Evolutionary conservation across 2,329 filamentous ascomycete genomes (phyloP), one percentile per base, ranked within the genome.

Genomic region (Colletotrichum lindemuthianum): DNA sequence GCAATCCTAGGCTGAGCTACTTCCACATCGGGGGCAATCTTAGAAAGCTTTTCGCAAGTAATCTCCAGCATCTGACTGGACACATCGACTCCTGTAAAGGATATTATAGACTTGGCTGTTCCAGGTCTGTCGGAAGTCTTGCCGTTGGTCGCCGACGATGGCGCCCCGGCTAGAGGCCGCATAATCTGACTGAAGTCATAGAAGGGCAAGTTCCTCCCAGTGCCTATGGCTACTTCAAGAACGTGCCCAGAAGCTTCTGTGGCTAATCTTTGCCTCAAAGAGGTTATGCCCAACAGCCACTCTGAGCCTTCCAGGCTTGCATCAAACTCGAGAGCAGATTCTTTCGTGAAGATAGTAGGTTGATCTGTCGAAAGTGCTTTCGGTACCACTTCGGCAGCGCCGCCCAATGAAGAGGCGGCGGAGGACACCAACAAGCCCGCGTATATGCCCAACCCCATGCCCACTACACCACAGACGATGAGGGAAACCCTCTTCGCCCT

Each of bases 11-110:
- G 60, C 76, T 48, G 13, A 10, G 52, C n/a, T 15, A 72, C 74
- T 7, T 70, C 58, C 50, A 81, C 74, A 4, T 78, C 76, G 0
- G 83, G 76, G 49, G 83, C 73, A 36, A 74, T 65, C 59, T 79
- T 72, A 45, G 79, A 76, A 36, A 89, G 79, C 52, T 86, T 83
- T 34, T 78, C 78, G 34, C 86, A 79, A 13, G 87, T 84, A 24
- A 90, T 79, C 60, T 84, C 82, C 3, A 90, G 76, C 84, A 90
- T 89, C 58, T 87, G 82, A 32, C 77, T 78, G 11, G 85, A 87
- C 55, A 88, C 86, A 69, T 90, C 88, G 10, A 90, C 76, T 33
- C 86, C 88, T 1, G 88, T 90, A 68, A 87, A 89, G 56, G 84
- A 86, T 3, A 80, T 75, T 10, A 90, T 74, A 2, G 48, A 13